Percentiles rank a stretch among this genome's conserved stretches.
Conservation (phyloP, 2,329 filamentous ascomycete species). For the Diplocarpon rosae region DNA sequence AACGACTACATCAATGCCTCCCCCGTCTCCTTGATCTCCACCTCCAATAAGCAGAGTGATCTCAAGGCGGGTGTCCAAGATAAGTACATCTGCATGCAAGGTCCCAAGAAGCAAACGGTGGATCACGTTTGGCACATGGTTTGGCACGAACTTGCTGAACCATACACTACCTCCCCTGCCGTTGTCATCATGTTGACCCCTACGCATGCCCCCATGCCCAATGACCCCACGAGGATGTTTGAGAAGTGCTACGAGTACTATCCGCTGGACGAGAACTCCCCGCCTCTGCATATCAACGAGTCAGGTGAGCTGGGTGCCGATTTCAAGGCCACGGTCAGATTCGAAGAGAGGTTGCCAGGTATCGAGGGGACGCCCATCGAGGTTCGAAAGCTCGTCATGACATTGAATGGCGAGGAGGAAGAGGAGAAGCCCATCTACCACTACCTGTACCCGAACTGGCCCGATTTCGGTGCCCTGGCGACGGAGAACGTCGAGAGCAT, state of each 20-base stretch:
- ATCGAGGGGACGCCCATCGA: constrained; percentile 53
- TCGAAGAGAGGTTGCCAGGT: constrained; percentile 38
- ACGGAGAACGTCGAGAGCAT: constrained; percentile 56
- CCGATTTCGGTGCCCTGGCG: constrained; percentile 76
- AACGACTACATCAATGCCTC: constrained; percentile 80
- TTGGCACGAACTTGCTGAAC: constrained; percentile 50
- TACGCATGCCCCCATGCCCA: constrained; percentile 44
- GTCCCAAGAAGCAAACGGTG: constrained; percentile 65
- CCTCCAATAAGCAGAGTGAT: constrained; percentile 20
- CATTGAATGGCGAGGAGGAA: constrained; percentile 28
- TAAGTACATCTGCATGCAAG: constrained; percentile 87
- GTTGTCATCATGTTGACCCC: constrained; percentile 94
- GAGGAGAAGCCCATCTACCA: constrained; percentile 66
- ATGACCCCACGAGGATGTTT: constrained; percentile 40
- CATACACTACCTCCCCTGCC: constrained; percentile 48
- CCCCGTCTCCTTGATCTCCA: constrained; percentile 38
- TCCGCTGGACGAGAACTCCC: constrained; percentile 44
- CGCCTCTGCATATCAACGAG: constrained; percentile 47
- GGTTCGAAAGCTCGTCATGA: constrained; percentile 60
- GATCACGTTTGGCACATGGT: constrained; percentile 95
- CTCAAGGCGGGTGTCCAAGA: constrained; percentile 21
- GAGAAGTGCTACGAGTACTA: constrained; percentile 87
- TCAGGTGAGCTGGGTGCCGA: constrained; percentile 53
- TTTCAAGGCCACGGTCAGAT: constrained; percentile 57
- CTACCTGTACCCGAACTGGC: constrained; percentile 78